Evolutionary conservation across 768 basidiomycete genomes (phyloP), one percentile per base, ranked within the genome.

Genomic region (Tephrocybe sp.): DNA sequence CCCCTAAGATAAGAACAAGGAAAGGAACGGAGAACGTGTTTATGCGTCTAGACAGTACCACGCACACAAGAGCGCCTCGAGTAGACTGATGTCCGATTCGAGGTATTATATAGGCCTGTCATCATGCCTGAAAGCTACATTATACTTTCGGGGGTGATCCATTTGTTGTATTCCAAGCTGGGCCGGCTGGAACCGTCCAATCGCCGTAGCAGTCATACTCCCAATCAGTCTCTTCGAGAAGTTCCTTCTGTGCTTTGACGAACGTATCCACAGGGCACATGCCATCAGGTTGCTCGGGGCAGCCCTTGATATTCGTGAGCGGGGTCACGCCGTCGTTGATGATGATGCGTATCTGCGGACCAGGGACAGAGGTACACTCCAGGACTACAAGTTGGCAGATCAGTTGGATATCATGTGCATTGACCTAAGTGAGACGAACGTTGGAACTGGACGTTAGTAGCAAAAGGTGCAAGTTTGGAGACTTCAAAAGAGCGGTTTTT

Each of bases 291-390:
- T 89, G 79, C 49, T 75, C 64, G 0, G 80, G 82, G 59, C 92
- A 96, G 4, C 87, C 89, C 11, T 73, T 74, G 54, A 95, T 79
- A 9, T 86, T 83, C 0, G 84, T 88, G 16, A 95, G 76, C 5
- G 93, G 92, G 0, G 83, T 83, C 1, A 89, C 86, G 0, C 84
- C 93, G 60, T 97, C 93, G 68, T 96, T 95, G 64, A 95, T 78
- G 54, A 95, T 83, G 57, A 93, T 73, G 4, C 92, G 83, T 53
- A 95, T 88, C 55, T 92, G 83, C 11, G 69, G 76, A 24, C 68
- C 68, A 18, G 75, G 70, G 22, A 65, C 40, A n/a, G 73, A 72
- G 16, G 71, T 64, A 56, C 87, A 91, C 48, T 77, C 74, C 0
- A 91, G 73, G 6, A 90, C 84, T 92, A 64, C 56, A 49, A n/a